A percentile compares a stretch with the other conserved stretches of the same genome.
Conservation (phyloP, 2,329 filamentous ascomycete genomes). For the Pseudofabraea citricarpa region DNA sequence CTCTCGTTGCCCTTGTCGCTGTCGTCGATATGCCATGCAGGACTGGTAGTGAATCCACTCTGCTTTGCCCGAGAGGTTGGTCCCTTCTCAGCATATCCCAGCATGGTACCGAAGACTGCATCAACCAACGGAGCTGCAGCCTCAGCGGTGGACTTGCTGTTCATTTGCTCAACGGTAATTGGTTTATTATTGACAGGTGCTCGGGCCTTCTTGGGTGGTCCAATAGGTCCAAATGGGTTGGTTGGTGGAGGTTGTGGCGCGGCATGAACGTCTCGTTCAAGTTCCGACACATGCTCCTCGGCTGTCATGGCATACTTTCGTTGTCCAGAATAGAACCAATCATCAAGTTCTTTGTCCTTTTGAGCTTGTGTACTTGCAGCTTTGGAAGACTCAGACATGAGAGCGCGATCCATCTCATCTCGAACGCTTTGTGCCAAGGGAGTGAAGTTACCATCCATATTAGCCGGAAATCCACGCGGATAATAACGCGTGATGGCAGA, state of each 20-base stretch:
- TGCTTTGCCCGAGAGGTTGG: constrained; percentile 11
- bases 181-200: constrained; percentile 6
- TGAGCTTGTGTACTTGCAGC: constrained; percentile 5
- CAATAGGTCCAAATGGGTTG: not conserved
- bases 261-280: constrained; percentile 9
- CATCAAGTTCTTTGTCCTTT: constrained; percentile 14
- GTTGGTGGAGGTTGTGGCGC: constrained; percentile 15
- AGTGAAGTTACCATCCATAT: constrained; percentile 15
- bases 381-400: constrained; percentile 1
- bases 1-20: constrained; percentile 19
- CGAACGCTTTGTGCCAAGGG: constrained; percentile 12
- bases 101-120: constrained; percentile 20
- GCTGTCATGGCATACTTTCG: constrained; percentile 19
- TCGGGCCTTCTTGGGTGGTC: constrained; percentile 1
- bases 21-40: constrained; percentile 20
- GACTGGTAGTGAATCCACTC: constrained; percentile 16
- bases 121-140: constrained; percentile 20
- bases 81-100: constrained; percentile 18
- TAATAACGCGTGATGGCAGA: constrained; percentile 21
- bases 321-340: constrained; percentile 25
- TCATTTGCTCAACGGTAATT: constrained; percentile 18
- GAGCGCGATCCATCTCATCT: constrained; percentile 8
- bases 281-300: constrained; percentile 18
- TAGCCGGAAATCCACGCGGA: constrained; percentile 20
- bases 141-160: constrained; percentile 16